These are phyloP conservation scores for Cutaneotrichosporon sp. DNA, from an alignment of 1,284 basidiomycete genomes.

Conservation along the genomic window DNA sequence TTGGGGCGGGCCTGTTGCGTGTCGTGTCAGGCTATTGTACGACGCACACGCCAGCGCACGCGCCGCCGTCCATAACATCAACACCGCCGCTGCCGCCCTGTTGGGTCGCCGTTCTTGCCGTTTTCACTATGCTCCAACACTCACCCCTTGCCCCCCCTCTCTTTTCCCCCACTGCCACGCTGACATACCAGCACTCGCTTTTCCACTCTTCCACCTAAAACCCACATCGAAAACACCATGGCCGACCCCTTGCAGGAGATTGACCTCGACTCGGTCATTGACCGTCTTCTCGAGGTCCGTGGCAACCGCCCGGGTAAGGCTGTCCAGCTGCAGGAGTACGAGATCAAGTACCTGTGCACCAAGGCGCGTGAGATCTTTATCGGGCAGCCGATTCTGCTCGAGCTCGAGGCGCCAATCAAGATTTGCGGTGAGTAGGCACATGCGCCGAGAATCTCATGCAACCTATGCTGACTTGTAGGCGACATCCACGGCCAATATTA, in stretches of 20 bases:
- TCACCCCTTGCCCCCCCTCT: not conserved
- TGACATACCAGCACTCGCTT: constrained; percentile 1
- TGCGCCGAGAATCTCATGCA: not conserved
- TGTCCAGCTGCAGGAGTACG: constrained; percentile 62
- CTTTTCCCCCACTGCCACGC: not conserved
- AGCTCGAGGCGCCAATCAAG: constrained; percentile 64
- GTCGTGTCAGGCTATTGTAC: not conserved
- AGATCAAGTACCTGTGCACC: constrained; percentile 63
- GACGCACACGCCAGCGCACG: constrained; percentile 8
- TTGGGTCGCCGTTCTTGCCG: not conserved
- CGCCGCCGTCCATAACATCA: constrained; percentile 1
- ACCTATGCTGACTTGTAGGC: constrained; percentile 38
- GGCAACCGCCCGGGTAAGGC: constrained; percentile 63
- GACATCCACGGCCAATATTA: constrained; percentile 65
- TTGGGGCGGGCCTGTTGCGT: not conserved
- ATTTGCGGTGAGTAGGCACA: constrained; percentile 58
- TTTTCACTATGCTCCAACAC: not conserved
- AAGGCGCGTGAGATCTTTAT: constrained; percentile 64
- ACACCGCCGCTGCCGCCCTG: not conserved
- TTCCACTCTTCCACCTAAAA: not conserved
- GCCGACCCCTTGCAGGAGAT: constrained; percentile 65
- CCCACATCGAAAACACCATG: constrained; percentile 41
- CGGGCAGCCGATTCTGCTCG: constrained; percentile 62
- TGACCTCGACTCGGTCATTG: constrained; percentile 97
- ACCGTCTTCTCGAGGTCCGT: constrained; percentile 82